A percentile compares a stretch with the other conserved stretches of the same genome.
phyloP scores from a whole-genome alignment of 352 stramenopile species.

The Pythium rishiriense region DNA sequence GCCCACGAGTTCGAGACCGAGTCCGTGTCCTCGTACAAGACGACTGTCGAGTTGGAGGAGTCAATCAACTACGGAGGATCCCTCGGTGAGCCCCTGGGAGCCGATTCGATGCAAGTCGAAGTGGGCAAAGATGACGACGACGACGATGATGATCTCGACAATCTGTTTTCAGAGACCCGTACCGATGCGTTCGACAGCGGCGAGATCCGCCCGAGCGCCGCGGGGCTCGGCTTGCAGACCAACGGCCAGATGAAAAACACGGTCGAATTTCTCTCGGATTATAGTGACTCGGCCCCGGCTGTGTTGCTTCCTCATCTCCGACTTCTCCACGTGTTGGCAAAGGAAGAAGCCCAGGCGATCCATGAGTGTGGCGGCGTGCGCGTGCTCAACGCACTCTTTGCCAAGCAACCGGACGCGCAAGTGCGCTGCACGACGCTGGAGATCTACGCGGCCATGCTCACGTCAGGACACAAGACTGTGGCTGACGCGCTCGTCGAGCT shows the following conservation, averaged over 20 bases:
- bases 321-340: constrained; percentile 12
- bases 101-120: not conserved
- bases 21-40: constrained; percentile 28
- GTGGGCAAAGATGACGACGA: constrained; percentile 1
- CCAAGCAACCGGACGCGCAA: constrained; percentile 1
- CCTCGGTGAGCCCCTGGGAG: not conserved
- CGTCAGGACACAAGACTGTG: constrained; percentile 4
- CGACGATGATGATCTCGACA: not conserved
- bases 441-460: constrained; percentile 20
- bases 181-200: constrained; percentile 8
- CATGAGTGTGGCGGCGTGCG: constrained; percentile 19
- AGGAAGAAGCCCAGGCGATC: constrained; percentile 20
- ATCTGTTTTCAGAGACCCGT: not conserved
- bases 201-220: not conserved
- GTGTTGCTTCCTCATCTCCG: constrained; percentile 17
- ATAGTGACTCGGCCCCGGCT: not conserved
- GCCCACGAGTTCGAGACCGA: constrained; percentile 21
- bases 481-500: constrained; percentile 21
- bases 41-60: constrained; percentile 16
- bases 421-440: constrained; percentile 12
- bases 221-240: constrained; percentile 14
- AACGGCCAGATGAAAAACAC: constrained; percentile 18
- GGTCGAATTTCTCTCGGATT: constrained; percentile 14
- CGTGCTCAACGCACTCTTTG: constrained; percentile 20
- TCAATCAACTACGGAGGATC: not conserved